phyloP scores from a whole-genome alignment of 2,329 filamentous ascomycete species.

The Cercospora zeae-maydis region DNA sequence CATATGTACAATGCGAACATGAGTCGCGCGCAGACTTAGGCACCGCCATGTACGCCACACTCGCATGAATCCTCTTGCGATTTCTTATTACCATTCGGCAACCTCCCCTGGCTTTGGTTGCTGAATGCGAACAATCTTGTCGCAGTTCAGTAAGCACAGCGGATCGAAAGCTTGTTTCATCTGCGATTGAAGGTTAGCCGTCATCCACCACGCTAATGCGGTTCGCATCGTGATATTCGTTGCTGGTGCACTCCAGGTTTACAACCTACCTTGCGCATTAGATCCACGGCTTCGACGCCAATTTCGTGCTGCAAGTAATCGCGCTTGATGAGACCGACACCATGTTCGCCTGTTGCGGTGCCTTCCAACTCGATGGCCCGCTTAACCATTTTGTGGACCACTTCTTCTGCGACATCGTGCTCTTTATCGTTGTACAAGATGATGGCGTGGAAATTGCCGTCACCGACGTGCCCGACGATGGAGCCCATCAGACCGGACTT shows the following conservation, averaged over 20 bases:
- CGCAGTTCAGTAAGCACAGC: constrained; percentile 61
- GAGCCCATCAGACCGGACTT: constrained; percentile 60
- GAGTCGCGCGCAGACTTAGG: not conserved
- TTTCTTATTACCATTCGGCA: constrained; percentile 37
- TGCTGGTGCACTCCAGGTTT: not conserved
- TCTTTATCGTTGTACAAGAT: constrained; percentile 65
- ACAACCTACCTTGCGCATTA: constrained; percentile 69
- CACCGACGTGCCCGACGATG: constrained; percentile 71
- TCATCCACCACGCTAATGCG: not conserved
- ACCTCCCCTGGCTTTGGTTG: constrained; percentile 48
- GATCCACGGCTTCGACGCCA: constrained; percentile 68
- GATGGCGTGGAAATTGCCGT: constrained; percentile 71
- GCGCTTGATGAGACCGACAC: constrained; percentile 77
- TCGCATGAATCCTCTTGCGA: not conserved
- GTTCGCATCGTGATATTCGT: not conserved
- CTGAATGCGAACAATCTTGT: constrained; percentile 61
- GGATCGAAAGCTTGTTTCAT: constrained; percentile 80
- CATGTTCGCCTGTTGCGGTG: constrained; percentile 81
- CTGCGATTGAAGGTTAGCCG: constrained; percentile 40
- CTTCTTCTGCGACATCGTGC: constrained; percentile 61
- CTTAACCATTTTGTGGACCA: constrained; percentile 83
- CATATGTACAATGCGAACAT: too few species aligned
- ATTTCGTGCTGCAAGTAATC: constrained; percentile 79
- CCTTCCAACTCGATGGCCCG: constrained; percentile 75
- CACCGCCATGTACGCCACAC: not conserved